Evolutionary conservation across 2,329 filamentous ascomycete species (phyloP), one percentile per base, ranked within the genome.

Genomic region (Colletotrichum sp.): DNA sequence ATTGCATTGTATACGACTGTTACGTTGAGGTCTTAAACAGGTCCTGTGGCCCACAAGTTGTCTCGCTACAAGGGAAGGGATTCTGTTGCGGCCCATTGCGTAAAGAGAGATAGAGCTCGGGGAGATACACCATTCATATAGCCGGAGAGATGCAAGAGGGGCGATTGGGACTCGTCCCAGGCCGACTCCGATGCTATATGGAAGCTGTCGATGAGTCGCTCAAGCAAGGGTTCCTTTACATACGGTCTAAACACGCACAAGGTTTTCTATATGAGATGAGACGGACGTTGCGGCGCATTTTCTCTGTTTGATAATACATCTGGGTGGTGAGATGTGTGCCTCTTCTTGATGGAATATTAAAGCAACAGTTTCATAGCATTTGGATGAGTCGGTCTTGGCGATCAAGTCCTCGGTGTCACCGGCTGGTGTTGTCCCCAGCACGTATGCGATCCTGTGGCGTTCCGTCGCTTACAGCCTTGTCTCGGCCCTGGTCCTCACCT

Each of bases 11-110:
- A n/a, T n/a, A 9, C 38, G 18, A 7, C 3, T 12, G 38, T 10
- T 2, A 1, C 18, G 38, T n/a, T 6, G 0, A 12, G 38, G 12
- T 7, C 0, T 48, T n/a, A 1, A 1, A 10, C 2, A n/a, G 9
- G 12, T n/a, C 18, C 38, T 48, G 38, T 48, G 18, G 18, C 4
- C 38, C 10, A 43, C 1, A 12, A 10, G 38, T 48, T 48, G 38
- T 48, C 38, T 48, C 38, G 9, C 38, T 38, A 38, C 36, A 38
- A 38, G 2, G 36, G 14, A 38, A 38, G 4, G 14, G 1, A 5
- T 8, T 38, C 36, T 9, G 7, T 38, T 38, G 36, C 36, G 36
- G 1, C 36, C 16, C 1, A 8, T 18, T n/a, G 38, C 4, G 38
- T 43, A 2, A n/a, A 48, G 9, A 48, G 38, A 48, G 18, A n/a